Conservation (phyloP, 192 early-diverging fungal species). For the Podila epigama region DNA sequence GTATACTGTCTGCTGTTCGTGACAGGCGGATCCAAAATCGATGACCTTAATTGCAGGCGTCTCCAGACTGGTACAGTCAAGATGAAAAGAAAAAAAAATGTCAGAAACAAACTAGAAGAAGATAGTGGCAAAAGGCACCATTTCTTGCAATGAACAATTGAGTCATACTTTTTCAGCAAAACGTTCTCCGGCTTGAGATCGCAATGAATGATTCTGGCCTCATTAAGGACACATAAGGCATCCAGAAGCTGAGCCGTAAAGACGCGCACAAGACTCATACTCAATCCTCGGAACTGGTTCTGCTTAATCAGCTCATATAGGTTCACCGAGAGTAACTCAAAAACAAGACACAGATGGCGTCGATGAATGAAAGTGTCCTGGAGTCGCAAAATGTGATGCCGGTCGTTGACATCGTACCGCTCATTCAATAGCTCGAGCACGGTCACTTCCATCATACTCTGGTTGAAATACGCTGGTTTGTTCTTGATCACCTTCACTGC, state of each 20-base stretch:
- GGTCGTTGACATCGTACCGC: conserved; percentile 84
- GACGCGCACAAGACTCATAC: conserved; percentile 91
- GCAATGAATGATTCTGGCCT: conserved; percentile 94
- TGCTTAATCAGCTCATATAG: conserved; percentile 98
- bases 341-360: conserved; percentile 95
- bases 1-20: conserved; percentile 93
- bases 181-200: conserved; percentile 99
- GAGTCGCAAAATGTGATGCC: conserved; percentile 89
- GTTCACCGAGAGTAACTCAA: conserved; percentile 96
- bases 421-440: conserved; percentile 93
- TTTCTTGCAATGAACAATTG: not conserved
- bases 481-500: conserved; percentile 99
- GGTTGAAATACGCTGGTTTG: conserved; percentile 96
- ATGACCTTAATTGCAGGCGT: conserved; percentile 97
- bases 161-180: conserved; percentile 79
- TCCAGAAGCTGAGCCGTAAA: conserved; percentile 95
- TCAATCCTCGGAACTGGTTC: conserved; percentile 94
- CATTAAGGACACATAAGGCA: conserved; percentile 83
- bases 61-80: conserved; percentile 71
- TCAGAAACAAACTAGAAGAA: not conserved
- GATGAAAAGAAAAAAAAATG: not conserved
- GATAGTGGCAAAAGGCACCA: not conserved
- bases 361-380: conserved; percentile 93
- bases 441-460: conserved; percentile 96
- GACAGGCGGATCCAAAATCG: conserved; percentile 98